phyloP scores from a whole-genome alignment of 1,284 basidiomycete species.

The Farysia itapuensis region DNA sequence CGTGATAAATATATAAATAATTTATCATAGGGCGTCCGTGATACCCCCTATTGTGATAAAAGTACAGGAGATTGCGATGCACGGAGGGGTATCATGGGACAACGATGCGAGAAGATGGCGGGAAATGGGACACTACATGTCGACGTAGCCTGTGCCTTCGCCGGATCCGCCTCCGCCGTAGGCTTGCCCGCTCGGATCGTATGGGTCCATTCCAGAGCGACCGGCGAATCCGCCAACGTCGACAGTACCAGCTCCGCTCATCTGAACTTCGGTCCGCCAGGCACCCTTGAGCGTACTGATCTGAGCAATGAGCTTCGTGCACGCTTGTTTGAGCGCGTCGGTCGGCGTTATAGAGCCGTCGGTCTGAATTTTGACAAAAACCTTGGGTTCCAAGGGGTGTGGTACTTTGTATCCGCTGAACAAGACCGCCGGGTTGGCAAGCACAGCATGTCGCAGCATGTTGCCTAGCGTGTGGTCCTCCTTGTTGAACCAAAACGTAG shows the following conservation, averaged over 20 bases:
- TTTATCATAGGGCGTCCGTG: no score
- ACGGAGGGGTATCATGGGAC: slow-evolving; percentile 16
- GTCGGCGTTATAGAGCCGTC: slow-evolving; percentile 83
- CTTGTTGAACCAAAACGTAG: slow-evolving; percentile 88
- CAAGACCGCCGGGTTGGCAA: slow-evolving; percentile 62
- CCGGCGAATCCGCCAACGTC: slow-evolving; percentile 23
- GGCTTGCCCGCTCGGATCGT: slow-evolving; percentile 16
- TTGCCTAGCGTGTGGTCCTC: slow-evolving; percentile 97
- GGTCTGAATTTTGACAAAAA: slow-evolving; percentile 91
- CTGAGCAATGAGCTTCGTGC: slow-evolving; percentile 77
- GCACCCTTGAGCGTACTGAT: slow-evolving; percentile 64
- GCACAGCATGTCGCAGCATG: slow-evolving; percentile 76
- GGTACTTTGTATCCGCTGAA: slow-evolving; percentile 98
- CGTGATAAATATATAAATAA: no score
- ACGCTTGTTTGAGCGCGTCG: slow-evolving; percentile 80
- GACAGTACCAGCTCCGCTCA: slow-evolving; percentile 39
- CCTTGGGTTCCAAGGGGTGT: slow-evolving; percentile 90
- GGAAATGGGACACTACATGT: slow-evolving; percentile 15
- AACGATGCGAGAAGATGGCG: neutral
- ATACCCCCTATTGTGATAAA: no score
- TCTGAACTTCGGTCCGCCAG: slow-evolving; percentile 63
- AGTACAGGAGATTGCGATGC: neutral
- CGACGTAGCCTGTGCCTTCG: slow-evolving; percentile 35
- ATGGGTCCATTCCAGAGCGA: slow-evolving; percentile 20
- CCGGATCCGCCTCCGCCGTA: slow-evolving; percentile 8